Percentiles rank a stretch among this genome's conserved stretches.
Evolutionary conservation across 2,329 filamentous ascomycete genomes (phyloP).

Genomic region (Fusarium armeniacum): DNA sequence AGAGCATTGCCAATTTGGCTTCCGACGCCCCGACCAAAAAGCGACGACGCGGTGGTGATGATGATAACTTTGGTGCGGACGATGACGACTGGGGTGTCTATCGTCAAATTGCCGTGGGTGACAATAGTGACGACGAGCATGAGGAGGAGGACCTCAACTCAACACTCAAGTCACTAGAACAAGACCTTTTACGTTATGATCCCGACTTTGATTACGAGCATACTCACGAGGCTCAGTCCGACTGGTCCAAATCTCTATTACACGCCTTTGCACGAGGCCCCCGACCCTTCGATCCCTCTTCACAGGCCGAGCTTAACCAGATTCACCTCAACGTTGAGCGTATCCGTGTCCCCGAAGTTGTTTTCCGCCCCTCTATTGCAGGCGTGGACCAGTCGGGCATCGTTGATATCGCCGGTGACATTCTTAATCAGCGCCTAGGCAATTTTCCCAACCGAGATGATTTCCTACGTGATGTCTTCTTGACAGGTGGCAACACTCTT

Average conservation of each 20-base stretch:
- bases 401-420: conserved; percentile 90
- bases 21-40: conserved; percentile 90
- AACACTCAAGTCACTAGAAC: conserved; percentile 81
- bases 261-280: conserved; percentile 93
- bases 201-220: conserved; percentile 91
- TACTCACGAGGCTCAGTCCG: conserved; percentile 90
- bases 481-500: conserved; percentile 92
- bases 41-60: conserved; percentile 86
- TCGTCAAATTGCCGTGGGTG: conserved; percentile 88
- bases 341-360: conserved; percentile 91
- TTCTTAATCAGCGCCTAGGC: conserved; percentile 84
- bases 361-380: conserved; percentile 93
- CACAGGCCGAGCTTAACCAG: conserved; percentile 84
- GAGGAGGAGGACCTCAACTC: conserved; percentile 89
- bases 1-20: conserved; percentile 94
- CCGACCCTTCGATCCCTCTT: conserved; percentile 84
- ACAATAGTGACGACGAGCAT: conserved; percentile 86
- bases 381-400: conserved; percentile 94
- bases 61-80: conserved; percentile 96
- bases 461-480: conserved; percentile 87
- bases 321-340: conserved; percentile 97
- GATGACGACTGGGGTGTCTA: conserved; percentile 99
- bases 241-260: conserved; percentile 93
- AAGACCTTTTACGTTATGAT: conserved; percentile 88
- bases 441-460: conserved; percentile 70